Percentiles rank a stretch among this genome's conserved stretches.
These are phyloP conservation scores for Bauhinia variegata DNA, from an alignment of 306 rosid species.

Conservation along the genomic window DNA sequence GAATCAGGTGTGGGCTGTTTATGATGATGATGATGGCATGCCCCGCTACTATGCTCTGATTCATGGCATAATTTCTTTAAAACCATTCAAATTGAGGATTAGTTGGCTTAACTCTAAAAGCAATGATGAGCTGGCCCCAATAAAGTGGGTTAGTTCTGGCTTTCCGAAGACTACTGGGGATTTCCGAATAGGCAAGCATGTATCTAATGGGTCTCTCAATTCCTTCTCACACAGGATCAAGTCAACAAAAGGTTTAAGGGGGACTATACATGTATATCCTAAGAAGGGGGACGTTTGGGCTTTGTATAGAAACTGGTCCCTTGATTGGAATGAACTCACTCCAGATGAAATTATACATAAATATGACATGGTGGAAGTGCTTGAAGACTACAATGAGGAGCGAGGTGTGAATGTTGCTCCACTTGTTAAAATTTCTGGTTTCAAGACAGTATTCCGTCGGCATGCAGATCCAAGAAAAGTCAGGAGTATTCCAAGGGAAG, in stretches of 20 bases:
- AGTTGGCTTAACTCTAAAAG: conserved; percentile 80
- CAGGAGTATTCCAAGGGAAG: conserved; percentile 59
- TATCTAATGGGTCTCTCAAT: conserved; percentile 49
- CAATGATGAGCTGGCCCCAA: conserved; percentile 72
- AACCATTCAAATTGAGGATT: conserved; percentile 69
- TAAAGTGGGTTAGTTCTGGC: conserved; percentile 72
- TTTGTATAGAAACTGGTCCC: conserved; percentile 82
- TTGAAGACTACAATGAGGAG: conserved; percentile 68
- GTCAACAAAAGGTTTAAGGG: conserved; percentile 72
- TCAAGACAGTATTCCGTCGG: conserved; percentile 71
- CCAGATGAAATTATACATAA: conserved; percentile 66
- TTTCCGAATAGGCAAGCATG: conserved; percentile 65
- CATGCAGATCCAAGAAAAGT: conserved; percentile 43
- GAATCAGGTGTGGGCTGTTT: no score
- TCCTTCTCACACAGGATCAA: conserved; percentile 81
- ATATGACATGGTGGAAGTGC: conserved; percentile 86
- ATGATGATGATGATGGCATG: no score
- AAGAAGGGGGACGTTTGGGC: conserved; percentile 90
- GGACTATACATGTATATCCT: conserved; percentile 72
- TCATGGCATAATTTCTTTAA: conserved; percentile 63
- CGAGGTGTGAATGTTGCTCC: conserved; percentile 67
- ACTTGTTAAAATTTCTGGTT: conserved; percentile 70
- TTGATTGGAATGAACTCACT: conserved; percentile 68
- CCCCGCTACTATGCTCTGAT: conserved; percentile 76
- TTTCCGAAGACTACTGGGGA: conserved; percentile 78